Percentiles rank a stretch among this genome's conserved stretches.
Evolutionary conservation across 2,329 filamentous ascomycete species (phyloP).

Genomic region (Cytospora mali): DNA sequence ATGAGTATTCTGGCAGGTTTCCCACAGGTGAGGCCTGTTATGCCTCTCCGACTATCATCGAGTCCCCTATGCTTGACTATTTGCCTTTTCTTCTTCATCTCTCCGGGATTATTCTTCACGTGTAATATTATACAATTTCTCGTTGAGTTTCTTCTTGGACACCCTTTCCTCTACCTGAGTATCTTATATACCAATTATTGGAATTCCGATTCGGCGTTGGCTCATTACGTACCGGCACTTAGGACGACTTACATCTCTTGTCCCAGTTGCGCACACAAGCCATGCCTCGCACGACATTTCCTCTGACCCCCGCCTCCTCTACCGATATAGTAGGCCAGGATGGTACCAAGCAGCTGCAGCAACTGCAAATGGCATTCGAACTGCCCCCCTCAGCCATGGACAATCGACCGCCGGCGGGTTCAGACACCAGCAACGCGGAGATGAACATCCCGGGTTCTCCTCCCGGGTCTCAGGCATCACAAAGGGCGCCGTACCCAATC

Average conservation of each 20-base stretch:
- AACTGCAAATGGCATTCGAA: conserved; percentile 70
- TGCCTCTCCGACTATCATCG: not conserved
- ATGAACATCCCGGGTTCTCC: conserved; percentile 22
- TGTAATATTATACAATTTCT: conserved; percentile 4
- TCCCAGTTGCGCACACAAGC: conserved; percentile 26
- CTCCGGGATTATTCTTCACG: not conserved
- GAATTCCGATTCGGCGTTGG: not conserved
- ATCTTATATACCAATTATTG: not conserved
- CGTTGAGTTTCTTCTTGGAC: conserved; percentile 3
- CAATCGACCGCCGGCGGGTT: conserved; percentile 44
- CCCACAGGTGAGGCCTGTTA: not conserved
- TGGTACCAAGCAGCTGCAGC: conserved; percentile 60
- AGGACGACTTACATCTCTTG: not conserved
- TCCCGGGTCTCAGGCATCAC: conserved; percentile 30
- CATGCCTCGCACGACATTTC: conserved; percentile 69
- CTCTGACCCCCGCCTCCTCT: conserved; percentile 78
- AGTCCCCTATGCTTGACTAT: not conserved
- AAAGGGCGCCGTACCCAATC: conserved; percentile 45
- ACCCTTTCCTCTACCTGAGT: not conserved
- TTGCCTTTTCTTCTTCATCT: not conserved
- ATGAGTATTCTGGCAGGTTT: not conserved
- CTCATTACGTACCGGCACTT: not conserved
- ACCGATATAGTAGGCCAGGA: conserved; percentile 77
- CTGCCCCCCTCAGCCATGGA: conserved; percentile 75
- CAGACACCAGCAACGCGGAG: conserved; percentile 31